Conservation (phyloP, 345 rosid genomes). For the Ceriops tagal region DNA sequence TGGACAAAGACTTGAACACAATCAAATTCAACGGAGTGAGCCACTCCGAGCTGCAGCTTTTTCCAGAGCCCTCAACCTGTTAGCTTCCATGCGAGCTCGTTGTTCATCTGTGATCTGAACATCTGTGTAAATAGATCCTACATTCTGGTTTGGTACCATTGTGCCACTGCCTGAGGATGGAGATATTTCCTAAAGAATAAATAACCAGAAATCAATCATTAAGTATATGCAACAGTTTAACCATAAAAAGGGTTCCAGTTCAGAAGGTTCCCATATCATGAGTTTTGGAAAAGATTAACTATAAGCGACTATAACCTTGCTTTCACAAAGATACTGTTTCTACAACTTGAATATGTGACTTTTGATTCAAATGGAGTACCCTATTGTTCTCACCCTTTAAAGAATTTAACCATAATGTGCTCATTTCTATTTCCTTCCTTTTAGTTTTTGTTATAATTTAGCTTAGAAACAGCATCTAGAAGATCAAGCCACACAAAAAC, state of each 20-base stretch:
- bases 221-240: background rate
- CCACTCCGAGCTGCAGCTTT: slow-evolving; percentile 54
- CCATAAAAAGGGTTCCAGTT: background rate
- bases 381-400: too few relatives aligned
- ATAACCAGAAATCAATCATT: background rate
- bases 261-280: too few relatives aligned
- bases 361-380: too few relatives aligned
- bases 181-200: slow-evolving; percentile 28
- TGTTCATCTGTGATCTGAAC: slow-evolving; percentile 57
- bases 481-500: too few relatives aligned
- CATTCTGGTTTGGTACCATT: slow-evolving; percentile 19
- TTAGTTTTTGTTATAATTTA: background rate
- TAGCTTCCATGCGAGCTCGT: slow-evolving; percentile 74
- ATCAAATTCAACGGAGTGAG: slow-evolving; percentile 5
- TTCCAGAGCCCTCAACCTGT: slow-evolving; percentile 68
- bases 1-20: background rate
- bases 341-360: too few relatives aligned
- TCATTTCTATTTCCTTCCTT: too few relatives aligned
- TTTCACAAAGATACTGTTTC: too few relatives aligned
- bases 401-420: too few relatives aligned
- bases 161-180: background rate
- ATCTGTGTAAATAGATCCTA: slow-evolving; percentile 23
- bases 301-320: too few relatives aligned
- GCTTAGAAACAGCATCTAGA: background rate
- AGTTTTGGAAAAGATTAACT: too few relatives aligned